A percentile compares a stretch with the other conserved stretches of the same genome.
Conservation (phyloP, 768 basidiomycete species). For the Suillus subaureus region DNA sequence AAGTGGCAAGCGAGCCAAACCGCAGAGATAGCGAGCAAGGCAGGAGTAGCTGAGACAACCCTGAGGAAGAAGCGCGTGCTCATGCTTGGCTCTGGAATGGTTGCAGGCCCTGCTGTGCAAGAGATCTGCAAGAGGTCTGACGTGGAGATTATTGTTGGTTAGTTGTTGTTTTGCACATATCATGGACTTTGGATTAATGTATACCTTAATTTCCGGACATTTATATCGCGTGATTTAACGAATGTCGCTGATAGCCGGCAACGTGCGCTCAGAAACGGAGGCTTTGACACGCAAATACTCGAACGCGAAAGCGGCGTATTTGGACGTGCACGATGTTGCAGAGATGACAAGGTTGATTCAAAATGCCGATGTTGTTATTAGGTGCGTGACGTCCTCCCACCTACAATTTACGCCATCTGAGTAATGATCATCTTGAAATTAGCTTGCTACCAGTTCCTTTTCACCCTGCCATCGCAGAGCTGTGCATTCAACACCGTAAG, state of each 20-base stretch:
- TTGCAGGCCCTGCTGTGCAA: constrained; percentile 85
- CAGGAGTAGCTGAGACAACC: constrained; percentile 1
- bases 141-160: constrained; percentile 77
- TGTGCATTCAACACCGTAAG: constrained; percentile 68
- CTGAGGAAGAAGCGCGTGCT: constrained; percentile 64
- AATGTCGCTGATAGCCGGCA: constrained; percentile 57
- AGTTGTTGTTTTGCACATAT: constrained; percentile 32
- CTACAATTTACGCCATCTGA: neutral
- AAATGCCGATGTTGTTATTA: constrained; percentile 79
- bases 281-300: constrained; percentile 42
- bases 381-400: constrained; percentile 47
- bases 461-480: constrained; percentile 69
- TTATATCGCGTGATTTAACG: constrained; percentile 11
- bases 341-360: constrained; percentile 55
- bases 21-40: neutral
- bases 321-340: constrained; percentile 58
- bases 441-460: constrained; percentile 82
- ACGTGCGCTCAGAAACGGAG: constrained; percentile 62
- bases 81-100: constrained; percentile 93
- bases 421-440: constrained; percentile 1
- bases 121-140: constrained; percentile 65
- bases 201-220: constrained; percentile 11
- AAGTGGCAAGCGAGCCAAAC: constrained; percentile 35
- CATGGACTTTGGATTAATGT: constrained; percentile 18
- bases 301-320: constrained; percentile 55